A percentile compares a stretch with the other conserved stretches of the same genome.
Conservation (phyloP, 352 stramenopile species). For the Pythium myriotylum region DNA sequence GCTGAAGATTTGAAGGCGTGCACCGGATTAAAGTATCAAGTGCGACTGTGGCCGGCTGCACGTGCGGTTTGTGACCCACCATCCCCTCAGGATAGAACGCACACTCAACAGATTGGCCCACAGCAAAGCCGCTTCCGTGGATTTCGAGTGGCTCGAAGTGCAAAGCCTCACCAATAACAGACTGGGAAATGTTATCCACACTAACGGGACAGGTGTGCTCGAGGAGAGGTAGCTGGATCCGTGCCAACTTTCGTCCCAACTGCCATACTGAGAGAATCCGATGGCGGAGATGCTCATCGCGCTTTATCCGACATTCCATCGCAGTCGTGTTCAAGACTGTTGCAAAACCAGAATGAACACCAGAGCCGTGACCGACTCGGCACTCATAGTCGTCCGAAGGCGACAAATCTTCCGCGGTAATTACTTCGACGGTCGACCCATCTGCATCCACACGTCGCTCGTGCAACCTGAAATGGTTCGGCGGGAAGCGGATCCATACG, state of each 20-base stretch:
- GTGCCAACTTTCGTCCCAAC: constrained; percentile 6
- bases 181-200: constrained; percentile 4
- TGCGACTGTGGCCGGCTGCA: not conserved
- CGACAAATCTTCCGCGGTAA: constrained; percentile 11
- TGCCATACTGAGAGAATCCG: constrained; percentile 13
- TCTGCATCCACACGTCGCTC: not conserved
- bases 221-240: not conserved
- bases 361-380: constrained; percentile 3
- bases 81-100: not conserved
- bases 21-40: constrained; percentile 16
- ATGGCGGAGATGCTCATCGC: not conserved
- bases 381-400: constrained; percentile 21
- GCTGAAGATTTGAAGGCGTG: not conserved
- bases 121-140: constrained; percentile 11
- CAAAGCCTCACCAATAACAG: not conserved
- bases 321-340: constrained; percentile 1
- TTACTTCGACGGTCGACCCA: not conserved
- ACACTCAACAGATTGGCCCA: constrained; percentile 18
- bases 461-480: constrained; percentile 13
- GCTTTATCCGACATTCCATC: constrained; percentile 13
- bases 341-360: not conserved
- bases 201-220: constrained; percentile 7
- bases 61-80: not conserved
- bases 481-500: constrained; percentile 16
- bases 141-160: not conserved